Conservation (phyloP, 768 basidiomycete genomes). For the Royoungia palumana region DNA sequence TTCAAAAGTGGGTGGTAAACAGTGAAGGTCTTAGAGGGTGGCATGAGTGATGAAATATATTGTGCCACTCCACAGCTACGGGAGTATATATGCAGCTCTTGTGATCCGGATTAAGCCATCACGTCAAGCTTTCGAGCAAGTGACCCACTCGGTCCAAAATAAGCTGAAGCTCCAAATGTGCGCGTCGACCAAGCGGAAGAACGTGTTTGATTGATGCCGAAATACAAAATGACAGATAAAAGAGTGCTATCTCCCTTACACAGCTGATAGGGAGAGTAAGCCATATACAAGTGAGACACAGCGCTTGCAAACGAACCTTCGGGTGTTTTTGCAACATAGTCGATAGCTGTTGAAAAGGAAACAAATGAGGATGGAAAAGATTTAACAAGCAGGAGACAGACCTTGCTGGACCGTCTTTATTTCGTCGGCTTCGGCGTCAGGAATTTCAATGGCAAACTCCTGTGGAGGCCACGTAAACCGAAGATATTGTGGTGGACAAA, state of each 20-base stretch:
- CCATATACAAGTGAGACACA: slow-evolving; percentile 9
- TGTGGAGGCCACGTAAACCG: slow-evolving; percentile 28
- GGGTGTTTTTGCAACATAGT: slow-evolving; percentile 91
- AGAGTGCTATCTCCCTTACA: slow-evolving; percentile 33
- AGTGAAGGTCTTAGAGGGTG: slow-evolving; percentile 15
- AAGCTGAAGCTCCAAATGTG: neutral
- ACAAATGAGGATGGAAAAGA: slow-evolving; percentile 5
- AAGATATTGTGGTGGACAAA: slow-evolving; percentile 3
- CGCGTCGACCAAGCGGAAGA: neutral
- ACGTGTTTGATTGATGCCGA: slow-evolving; percentile 16
- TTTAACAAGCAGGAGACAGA: slow-evolving; percentile 35
- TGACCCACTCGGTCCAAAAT: slow-evolving; percentile 6
- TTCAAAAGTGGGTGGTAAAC: slow-evolving; percentile 44
- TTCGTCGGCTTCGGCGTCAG: slow-evolving; percentile 92
- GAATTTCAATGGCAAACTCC: slow-evolving; percentile 98
- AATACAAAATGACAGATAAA: slow-evolving; percentile 16
- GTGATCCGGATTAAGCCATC: slow-evolving; percentile 8
- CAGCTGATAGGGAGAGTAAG: slow-evolving; percentile 37
- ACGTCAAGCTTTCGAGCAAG: slow-evolving; percentile 4
- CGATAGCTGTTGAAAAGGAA: slow-evolving; percentile 61
- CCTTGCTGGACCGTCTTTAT: slow-evolving; percentile 92
- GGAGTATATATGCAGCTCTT: slow-evolving; percentile 9
- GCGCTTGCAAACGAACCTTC: slow-evolving; percentile 59
- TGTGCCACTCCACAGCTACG: neutral
- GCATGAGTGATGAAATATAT: slow-evolving; percentile 4